Conservation (phyloP, 805 yeast genomes). For the Myxozyma monticola region DNA sequence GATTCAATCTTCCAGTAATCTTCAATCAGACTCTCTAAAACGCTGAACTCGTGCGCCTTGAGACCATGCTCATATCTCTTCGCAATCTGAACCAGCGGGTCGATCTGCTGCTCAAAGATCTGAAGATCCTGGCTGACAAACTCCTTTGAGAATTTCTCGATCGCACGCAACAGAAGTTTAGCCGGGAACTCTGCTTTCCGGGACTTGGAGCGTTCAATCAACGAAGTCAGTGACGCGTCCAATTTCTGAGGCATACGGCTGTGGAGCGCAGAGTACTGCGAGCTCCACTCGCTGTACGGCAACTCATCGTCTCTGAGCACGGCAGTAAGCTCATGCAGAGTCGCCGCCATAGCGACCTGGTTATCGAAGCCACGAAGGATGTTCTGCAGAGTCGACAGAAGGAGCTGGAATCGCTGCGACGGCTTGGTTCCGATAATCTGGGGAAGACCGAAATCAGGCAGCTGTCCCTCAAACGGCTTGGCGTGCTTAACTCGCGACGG, state of each 20-base stretch:
- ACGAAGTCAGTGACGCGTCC: constrained; percentile 62
- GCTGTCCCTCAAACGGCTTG: constrained; percentile 87
- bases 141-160: constrained; percentile 63
- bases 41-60: constrained; percentile 76
- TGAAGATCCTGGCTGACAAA: constrained; percentile 44
- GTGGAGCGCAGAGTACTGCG: constrained; percentile 85
- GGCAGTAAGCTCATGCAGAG: constrained; percentile 69
- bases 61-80: constrained; percentile 71
- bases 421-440: constrained; percentile 80
- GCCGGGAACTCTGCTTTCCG: constrained; percentile 92
- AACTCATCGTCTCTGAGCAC: constrained; percentile 75
- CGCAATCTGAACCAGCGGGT: constrained; percentile 73
- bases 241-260: constrained; percentile 80
- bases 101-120: constrained; percentile 59
- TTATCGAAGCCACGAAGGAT: constrained; percentile 91
- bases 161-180: constrained; percentile 69
- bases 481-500: constrained; percentile 98
- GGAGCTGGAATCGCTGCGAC: constrained; percentile 64
- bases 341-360: constrained; percentile 87
- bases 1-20: constrained; percentile 78
- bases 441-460: constrained; percentile 87
- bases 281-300: constrained; percentile 91
- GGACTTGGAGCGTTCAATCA: constrained; percentile 63
- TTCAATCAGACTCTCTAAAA: constrained; percentile 66
- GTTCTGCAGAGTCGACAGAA: constrained; percentile 64